Base-by-base conservation (phyloP, 2,329 filamentous ascomycete species). In the Penicillium janthinellum region DNA sequence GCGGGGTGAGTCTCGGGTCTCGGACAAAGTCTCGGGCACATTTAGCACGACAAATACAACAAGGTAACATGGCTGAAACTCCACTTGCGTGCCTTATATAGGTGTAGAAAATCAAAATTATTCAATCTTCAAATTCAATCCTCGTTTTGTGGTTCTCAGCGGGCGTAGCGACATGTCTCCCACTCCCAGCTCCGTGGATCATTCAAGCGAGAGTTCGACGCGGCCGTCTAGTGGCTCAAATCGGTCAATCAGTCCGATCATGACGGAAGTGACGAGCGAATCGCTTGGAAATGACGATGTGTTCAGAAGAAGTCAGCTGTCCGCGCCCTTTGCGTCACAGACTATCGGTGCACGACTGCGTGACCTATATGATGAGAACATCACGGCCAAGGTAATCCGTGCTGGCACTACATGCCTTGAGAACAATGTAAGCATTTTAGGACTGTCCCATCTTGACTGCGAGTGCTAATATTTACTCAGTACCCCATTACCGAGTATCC, bases 401-500 rank as follows among this genome's bases (percentile, higher is more conserved):
- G 48, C 48, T 39, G 48, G 15, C 4, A 11, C 20, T 8, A 22
- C 22, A 25, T 51, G 48, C 37, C 20, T 51, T 3, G 48, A 39
- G 34, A n/a, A 39, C 28, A 51, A 51, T 39, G 48, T 51, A 14
- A 37, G 17, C n/a, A 31, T 31, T 28, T 5, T 28, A 28, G 25
- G 31, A 31, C 34, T n/a, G 5, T 22, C 38, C 2, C 8, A n/a
- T 39, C 12, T 3, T 51, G 15, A 3, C n/a, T 38, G 11, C 14
- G 1, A 4, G 22, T 51, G 8, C 34, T 37, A 5, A 51, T 15
- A 38, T 15, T 5, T 5, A 7, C 8, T 22, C 17, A 51, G 48
- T 51, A 51, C 15, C 48, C 48, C 15, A 38, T 51, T n/a, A 38
- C 34, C n/a, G 34, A 51, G 34, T 59, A 41, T 39, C 60, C 60